Base-by-base conservation (phyloP, 2,329 filamentous ascomycete species). In the Pseudogymnoascus sp. region DNA sequence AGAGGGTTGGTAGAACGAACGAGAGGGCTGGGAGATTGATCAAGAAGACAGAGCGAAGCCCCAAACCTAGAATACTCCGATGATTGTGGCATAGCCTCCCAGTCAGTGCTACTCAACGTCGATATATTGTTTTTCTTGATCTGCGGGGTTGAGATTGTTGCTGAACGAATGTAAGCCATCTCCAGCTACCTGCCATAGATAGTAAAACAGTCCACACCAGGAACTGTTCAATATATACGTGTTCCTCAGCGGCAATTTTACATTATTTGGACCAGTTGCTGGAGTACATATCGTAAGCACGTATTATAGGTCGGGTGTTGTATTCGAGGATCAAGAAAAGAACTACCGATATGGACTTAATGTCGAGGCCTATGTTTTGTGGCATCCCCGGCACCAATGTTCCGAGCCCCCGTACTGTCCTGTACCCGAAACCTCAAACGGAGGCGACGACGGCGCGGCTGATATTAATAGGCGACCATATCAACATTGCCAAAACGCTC, bases 371-470 rank as follows among this genome's bases (percentile, higher is more conserved):
- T 16, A 39, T 39, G 37, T 19, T 39, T 39, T 39, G 37, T 39
- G 37, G 37, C 10, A 33, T 33, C 31, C 31, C 31, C 31, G 49
- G 49, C 49, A 55, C 29, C 29, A 55, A 21, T 33, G 29, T 8
- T 55, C 49, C 49, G 49, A 55, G 16, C 49, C 49, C 29, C 49
- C 29, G 49, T 55, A 29, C 10, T 29, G 26, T 6, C 26, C 26
- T 55, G 29, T 55, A 55, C 49, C 49, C 49, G 49, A 55, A 55
- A 55, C 49, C 29, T 33, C 49, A 55, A 55, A 55, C 49, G 11
- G 5, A 55, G 49, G 49, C 29, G 3, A 21, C 49, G n/a, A 21
- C 2, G 29, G 29, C 29, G 29, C 6, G 49, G 49, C 45, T 52
- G 10, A 43, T 33, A 55, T 55, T 0, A 16, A 35, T 55, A 33